Percentiles rank a stretch among this genome's conserved stretches.
Conservation (phyloP, 805 yeast species). For the Suhomyces sp. region DNA sequence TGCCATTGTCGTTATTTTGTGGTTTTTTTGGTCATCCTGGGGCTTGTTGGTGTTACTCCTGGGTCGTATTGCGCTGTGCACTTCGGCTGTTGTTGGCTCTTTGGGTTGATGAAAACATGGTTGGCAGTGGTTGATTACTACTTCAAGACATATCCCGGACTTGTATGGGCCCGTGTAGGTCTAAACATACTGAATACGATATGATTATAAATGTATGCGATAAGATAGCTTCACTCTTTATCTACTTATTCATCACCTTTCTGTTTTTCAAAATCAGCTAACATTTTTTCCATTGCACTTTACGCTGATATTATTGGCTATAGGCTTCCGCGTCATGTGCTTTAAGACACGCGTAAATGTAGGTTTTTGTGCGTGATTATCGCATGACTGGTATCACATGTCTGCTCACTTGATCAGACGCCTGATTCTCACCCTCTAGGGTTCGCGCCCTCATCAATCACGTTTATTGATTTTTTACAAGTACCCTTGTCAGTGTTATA, state of each 20-base stretch:
- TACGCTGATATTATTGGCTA: conserved; percentile 11
- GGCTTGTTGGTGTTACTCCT: neutral
- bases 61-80: neutral
- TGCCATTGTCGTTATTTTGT: neutral
- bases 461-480: neutral
- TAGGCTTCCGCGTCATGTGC: neutral
- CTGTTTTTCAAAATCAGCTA: conserved; percentile 12
- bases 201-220: conserved; percentile 4
- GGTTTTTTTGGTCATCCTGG: neutral
- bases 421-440: neutral
- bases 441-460: conserved; percentile 2
- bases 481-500: neutral
- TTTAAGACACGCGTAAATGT: neutral
- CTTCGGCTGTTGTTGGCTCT: neutral
- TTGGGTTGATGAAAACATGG: neutral
- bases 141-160: neutral
- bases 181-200: conserved; percentile 3
- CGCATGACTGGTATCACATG: neutral
- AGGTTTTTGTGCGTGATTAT: neutral
- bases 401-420: neutral
- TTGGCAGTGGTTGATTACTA: neutral
- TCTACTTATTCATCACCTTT: conserved; percentile 4
- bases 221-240: conserved; percentile 1
- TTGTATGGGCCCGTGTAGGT: neutral
- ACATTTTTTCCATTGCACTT: conserved; percentile 7